phyloP scores from a whole-genome alignment of 768 basidiomycete genomes.

The Amanita pallidorosea region DNA sequence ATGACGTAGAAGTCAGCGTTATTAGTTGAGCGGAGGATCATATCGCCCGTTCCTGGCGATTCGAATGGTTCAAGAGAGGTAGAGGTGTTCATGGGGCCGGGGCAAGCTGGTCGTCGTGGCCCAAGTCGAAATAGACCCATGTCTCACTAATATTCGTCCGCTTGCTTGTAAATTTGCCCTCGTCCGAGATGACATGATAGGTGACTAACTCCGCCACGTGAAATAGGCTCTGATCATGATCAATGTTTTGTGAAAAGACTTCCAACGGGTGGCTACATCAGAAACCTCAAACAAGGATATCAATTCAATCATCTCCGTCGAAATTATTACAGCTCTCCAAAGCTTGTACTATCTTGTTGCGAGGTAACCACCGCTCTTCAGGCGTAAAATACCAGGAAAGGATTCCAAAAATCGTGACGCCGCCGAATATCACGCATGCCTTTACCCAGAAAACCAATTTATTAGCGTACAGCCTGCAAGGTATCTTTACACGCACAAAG shows the following conservation, averaged over 20 bases:
- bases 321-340: slow-evolving; percentile 16
- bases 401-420: slow-evolving; percentile 72
- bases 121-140: too few relatives aligned
- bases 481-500: slow-evolving; percentile 44
- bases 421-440: slow-evolving; percentile 72
- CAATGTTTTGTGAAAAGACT: too few relatives aligned
- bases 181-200: too few relatives aligned
- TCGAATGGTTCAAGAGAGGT: background rate
- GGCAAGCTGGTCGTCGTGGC: too few relatives aligned
- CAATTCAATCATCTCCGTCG: too few relatives aligned
- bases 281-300: too few relatives aligned
- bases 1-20: slow-evolving; percentile 18
- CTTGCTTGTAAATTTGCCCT: too few relatives aligned
- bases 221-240: too few relatives aligned
- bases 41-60: slow-evolving; percentile 8
- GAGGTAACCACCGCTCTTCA: slow-evolving; percentile 69
- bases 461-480: background rate
- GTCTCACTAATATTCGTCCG: too few relatives aligned
- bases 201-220: too few relatives aligned
- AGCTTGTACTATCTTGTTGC: slow-evolving; percentile 45
- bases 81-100: too few relatives aligned
- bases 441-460: background rate
- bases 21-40: slow-evolving; percentile 18
- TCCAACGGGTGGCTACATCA: too few relatives aligned
- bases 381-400: slow-evolving; percentile 74